Conservation (phyloP, 1,284 basidiomycete genomes). For the Sporisorium scitamineum region DNA sequence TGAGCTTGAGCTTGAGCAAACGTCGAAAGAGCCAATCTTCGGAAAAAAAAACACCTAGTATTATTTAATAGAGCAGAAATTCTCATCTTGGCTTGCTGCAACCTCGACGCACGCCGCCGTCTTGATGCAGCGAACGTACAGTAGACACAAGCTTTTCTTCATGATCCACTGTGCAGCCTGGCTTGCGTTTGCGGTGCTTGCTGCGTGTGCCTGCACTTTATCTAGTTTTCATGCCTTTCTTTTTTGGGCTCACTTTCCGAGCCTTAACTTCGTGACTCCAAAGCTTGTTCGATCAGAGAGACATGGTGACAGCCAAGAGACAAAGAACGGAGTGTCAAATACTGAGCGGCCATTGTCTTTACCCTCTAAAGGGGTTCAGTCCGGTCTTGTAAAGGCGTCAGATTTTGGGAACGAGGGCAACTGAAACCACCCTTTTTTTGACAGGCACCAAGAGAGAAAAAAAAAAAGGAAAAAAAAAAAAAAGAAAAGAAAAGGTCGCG, state of each 20-base stretch:
- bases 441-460: too few relatives aligned
- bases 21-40: not conserved
- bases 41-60: too few relatives aligned
- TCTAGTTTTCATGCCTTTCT: too few relatives aligned
- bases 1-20: not conserved
- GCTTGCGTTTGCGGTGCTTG: not conserved
- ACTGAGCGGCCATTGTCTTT: too few relatives aligned
- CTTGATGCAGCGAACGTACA: slow-evolving; percentile 4
- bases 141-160: not conserved
- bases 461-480: not conserved
- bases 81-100: not conserved
- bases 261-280: too few relatives aligned
- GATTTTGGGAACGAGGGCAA: not conserved
- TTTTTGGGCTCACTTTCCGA: too few relatives aligned
- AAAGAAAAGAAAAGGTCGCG: slow-evolving; percentile 2
- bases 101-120: slow-evolving; percentile 14
- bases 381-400: not conserved
- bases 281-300: too few relatives aligned
- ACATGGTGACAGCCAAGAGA: too few relatives aligned
- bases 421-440: not conserved
- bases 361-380: too few relatives aligned
- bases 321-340: too few relatives aligned
- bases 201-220: slow-evolving; percentile 10
- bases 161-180: slow-evolving; percentile 7
- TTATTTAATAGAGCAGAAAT: too few relatives aligned